These are phyloP conservation scores for Phialemoniopsis sp. DNA, from an alignment of 2,329 filamentous ascomycete genomes.

Conservation along the genomic window DNA sequence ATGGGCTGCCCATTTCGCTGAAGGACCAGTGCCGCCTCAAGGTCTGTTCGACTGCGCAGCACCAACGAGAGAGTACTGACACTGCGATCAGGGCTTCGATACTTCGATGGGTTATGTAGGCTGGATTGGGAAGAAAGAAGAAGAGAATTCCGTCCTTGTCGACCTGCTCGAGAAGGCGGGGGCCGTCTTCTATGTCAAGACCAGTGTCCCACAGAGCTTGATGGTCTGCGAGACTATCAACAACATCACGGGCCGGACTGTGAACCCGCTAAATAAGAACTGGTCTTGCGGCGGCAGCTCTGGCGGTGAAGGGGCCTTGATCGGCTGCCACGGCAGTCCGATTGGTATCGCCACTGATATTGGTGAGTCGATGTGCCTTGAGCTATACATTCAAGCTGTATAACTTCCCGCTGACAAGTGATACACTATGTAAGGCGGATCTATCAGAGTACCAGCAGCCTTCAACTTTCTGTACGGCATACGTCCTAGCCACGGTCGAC, in stretches of 20 bases:
- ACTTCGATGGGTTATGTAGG: background rate
- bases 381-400: no score
- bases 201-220: slow-evolving; percentile 60
- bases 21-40: slow-evolving; percentile 59
- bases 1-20: slow-evolving; percentile 52
- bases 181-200: slow-evolving; percentile 65
- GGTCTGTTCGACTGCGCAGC: no score
- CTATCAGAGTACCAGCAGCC: slow-evolving; percentile 18
- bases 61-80: no score
- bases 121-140: background rate
- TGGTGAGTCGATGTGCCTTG: slow-evolving; percentile 28
- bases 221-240: slow-evolving; percentile 53
- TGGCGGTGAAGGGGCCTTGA: slow-evolving; percentile 60
- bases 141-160: slow-evolving; percentile 11
- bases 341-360: slow-evolving; percentile 62
- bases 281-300: slow-evolving; percentile 59
- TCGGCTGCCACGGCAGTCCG: slow-evolving; percentile 53
- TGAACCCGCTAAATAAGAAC: slow-evolving; percentile 57
- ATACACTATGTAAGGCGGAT: no score
- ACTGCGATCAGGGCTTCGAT: slow-evolving; percentile 26
- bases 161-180: background rate
- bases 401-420: slow-evolving; percentile 6
- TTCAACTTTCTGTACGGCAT: slow-evolving; percentile 26
- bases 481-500: slow-evolving; percentile 19
- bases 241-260: slow-evolving; percentile 55